Evolutionary conservation across 129 eudicot species (phyloP).

Genomic region (Sambucus nigra): DNA sequence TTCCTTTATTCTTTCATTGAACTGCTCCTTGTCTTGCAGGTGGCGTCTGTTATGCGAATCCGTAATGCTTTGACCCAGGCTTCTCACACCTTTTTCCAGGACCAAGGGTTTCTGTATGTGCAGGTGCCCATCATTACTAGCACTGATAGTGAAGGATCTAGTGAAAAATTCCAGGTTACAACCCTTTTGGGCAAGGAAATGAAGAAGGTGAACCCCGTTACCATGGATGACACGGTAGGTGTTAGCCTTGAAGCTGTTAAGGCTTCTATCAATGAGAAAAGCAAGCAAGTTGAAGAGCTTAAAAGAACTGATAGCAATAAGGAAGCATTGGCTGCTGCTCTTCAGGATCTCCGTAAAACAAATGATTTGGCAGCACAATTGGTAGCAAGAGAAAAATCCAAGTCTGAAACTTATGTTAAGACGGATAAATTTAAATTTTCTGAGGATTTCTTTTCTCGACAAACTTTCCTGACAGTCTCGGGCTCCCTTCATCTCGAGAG

Average conservation of each 20-base stretch:
- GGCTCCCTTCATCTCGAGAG: constrained; percentile 90
- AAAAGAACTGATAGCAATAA: constrained; percentile 62
- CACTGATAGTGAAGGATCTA: constrained; percentile 44
- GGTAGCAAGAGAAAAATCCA: constrained; percentile 44
- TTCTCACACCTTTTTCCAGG: constrained; percentile 52
- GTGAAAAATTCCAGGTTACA: constrained; percentile 51
- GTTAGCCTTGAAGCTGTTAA: constrained; percentile 42
- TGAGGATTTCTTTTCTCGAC: constrained; percentile 52
- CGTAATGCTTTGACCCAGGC: constrained; percentile 53
- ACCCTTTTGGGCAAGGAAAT: constrained; percentile 31
- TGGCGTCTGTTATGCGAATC: constrained; percentile 72
- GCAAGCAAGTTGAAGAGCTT: constrained; percentile 57
- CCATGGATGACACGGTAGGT: constrained; percentile 24
- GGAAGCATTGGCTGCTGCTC: constrained; percentile 69
- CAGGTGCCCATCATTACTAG: constrained; percentile 72
- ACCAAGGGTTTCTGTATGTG: constrained; percentile 61
- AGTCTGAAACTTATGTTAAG: constrained; percentile 17
- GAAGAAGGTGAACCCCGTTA: constrained; percentile 14
- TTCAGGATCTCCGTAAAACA: constrained; percentile 59
- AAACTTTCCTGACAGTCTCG: constrained; percentile 45
- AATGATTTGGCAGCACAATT: constrained; percentile 41
- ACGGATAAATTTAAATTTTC: constrained; percentile 16
- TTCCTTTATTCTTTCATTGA: neutral
- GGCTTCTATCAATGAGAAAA: constrained; percentile 57
- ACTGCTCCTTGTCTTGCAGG: constrained; percentile 29